Evolutionary conservation across 2,329 filamentous ascomycete species (phyloP).

Genomic region (Fusarium duplospermum): DNA sequence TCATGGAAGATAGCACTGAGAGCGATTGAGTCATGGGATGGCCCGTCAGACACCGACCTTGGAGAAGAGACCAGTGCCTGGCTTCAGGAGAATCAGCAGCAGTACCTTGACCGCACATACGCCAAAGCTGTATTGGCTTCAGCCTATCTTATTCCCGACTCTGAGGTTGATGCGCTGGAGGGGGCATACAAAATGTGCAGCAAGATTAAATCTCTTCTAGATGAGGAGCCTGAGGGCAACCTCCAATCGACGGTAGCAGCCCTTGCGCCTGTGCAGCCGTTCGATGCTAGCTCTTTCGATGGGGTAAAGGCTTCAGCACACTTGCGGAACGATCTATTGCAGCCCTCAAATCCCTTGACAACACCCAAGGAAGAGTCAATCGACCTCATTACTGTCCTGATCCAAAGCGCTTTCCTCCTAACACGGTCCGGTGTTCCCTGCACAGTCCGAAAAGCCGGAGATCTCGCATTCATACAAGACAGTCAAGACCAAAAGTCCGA

Average conservation of each 20-base stretch:
- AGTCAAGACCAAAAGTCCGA: constrained; percentile 72
- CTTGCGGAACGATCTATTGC: constrained; percentile 62
- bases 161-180: constrained; percentile 67
- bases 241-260: constrained; percentile 60
- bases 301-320: constrained; percentile 44
- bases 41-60: constrained; percentile 76
- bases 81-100: constrained; percentile 70
- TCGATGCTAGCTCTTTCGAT: constrained; percentile 36
- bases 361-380: constrained; percentile 66
- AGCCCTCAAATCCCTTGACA: constrained; percentile 73
- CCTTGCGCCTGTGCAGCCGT: constrained; percentile 54
- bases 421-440: constrained; percentile 62
- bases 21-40: constrained; percentile 78
- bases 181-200: constrained; percentile 70
- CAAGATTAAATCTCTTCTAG: constrained; percentile 67
- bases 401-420: constrained; percentile 70
- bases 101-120: constrained; percentile 72
- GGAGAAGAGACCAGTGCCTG: constrained; percentile 68
- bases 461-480: constrained; percentile 73
- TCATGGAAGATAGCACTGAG: constrained; percentile 73
- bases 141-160: constrained; percentile 74
- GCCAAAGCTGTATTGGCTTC: constrained; percentile 75
- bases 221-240: constrained; percentile 67
- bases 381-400: constrained; percentile 70
- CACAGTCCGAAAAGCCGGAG: constrained; percentile 66